These are phyloP conservation scores for Ligustrum vulgare DNA, from an alignment of 257 asterid genomes.

Conservation along the genomic window DNA sequence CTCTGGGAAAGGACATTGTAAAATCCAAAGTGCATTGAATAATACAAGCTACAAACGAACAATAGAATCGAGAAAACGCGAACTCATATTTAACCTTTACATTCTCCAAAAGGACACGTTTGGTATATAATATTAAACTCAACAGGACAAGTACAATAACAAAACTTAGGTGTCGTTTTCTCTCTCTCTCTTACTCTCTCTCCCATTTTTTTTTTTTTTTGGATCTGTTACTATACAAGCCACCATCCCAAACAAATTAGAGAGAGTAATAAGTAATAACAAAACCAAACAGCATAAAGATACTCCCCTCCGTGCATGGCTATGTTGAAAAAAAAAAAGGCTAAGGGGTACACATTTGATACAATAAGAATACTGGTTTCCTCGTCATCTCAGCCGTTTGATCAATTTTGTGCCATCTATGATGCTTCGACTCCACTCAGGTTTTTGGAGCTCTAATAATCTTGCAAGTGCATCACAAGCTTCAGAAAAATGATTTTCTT, in stretches of 20 bases:
- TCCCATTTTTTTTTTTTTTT: too few species aligned
- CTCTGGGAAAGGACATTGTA: too few species aligned
- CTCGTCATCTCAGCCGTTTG: conserved; percentile 38
- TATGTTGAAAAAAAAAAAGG: background rate
- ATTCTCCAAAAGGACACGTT: too few species aligned
- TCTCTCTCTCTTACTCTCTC: too few species aligned
- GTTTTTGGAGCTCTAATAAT: conserved; percentile 39
- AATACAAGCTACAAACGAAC: too few species aligned
- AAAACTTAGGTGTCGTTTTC: too few species aligned
- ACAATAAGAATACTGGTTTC: background rate
- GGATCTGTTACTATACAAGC: too few species aligned
- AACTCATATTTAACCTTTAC: background rate
- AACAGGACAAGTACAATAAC: background rate
- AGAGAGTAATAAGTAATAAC: too few species aligned
- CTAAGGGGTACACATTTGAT: background rate
- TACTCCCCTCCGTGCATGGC: background rate
- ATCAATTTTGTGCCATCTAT: conserved; percentile 44
- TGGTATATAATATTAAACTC: too few species aligned
- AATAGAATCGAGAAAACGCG: too few species aligned
- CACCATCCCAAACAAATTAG: background rate
- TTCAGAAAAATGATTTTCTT: conserved; percentile 46
- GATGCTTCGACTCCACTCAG: conserved; percentile 41
- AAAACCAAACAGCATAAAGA: background rate
- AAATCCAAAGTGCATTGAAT: background rate
- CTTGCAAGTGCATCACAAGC: conserved; percentile 42